phyloP scores from a whole-genome alignment of 164 flowering plant species.

The Vitis cinerea region DNA sequence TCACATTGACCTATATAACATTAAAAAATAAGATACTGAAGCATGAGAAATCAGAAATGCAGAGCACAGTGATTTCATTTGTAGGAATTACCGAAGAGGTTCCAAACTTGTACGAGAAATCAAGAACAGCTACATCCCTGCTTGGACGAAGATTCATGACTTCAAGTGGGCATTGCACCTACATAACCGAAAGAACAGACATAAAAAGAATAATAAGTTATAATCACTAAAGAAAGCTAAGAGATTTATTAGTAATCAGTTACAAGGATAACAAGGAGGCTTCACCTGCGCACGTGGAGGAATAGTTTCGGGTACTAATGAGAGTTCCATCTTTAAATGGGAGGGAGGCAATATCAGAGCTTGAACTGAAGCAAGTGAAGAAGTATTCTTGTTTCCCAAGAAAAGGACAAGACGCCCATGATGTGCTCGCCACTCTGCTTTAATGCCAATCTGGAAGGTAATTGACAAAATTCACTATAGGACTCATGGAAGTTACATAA shows the following conservation, averaged over 20 bases:
- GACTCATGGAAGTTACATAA: neutral
- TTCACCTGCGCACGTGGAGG: constrained; percentile 99
- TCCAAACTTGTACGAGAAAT: constrained; percentile 87
- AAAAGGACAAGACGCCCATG: constrained; percentile 94
- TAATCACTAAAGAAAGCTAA: neutral
- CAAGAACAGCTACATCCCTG: constrained; percentile 96
- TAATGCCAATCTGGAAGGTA: constrained; percentile 74
- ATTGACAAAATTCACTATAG: neutral
- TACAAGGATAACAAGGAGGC: constrained; percentile 5
- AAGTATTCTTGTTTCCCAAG: constrained; percentile 93
- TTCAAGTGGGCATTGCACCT: constrained; percentile 98
- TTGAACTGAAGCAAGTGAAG: constrained; percentile 82
- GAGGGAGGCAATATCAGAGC: constrained; percentile 84
- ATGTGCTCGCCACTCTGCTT: constrained; percentile 94
- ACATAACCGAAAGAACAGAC: constrained; percentile 7
- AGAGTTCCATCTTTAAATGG: constrained; percentile 84
- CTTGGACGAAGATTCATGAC: constrained; percentile 83
- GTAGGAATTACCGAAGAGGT: constrained; percentile 48
- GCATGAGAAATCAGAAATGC: neutral
- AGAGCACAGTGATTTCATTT: neutral
- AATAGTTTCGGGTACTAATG: constrained; percentile 90
- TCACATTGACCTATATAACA: constrained; percentile 63
- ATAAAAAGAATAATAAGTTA: neutral
- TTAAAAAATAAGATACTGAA: constrained; percentile 4
- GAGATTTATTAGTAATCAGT: neutral